Percentiles rank a stretch among this genome's conserved stretches.
phyloP scores from a whole-genome alignment of 192 early-diverging fungal species.

The Rhizophagus prolifer region DNA sequence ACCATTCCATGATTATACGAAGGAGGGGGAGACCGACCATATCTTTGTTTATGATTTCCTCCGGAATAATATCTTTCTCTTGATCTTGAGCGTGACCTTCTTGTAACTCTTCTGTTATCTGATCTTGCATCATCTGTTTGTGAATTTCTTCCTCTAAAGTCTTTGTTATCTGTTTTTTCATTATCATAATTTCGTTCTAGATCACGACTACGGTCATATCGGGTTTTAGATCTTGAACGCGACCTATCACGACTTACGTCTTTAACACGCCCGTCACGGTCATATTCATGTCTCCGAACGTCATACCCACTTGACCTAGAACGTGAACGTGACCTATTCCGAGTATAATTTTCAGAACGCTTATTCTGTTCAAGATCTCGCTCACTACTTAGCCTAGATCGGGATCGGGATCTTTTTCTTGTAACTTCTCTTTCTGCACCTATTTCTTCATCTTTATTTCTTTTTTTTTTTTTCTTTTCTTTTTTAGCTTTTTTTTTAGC shows the following conservation, averaged over 20 bases:
- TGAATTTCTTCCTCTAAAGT: too few relatives aligned
- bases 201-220: conserved; percentile 25
- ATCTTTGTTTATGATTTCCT: too few relatives aligned
- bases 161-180: too few relatives aligned
- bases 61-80: too few relatives aligned
- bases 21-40: too few relatives aligned
- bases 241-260: not conserved
- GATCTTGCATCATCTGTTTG: too few relatives aligned
- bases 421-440: conserved; percentile 28
- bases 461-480: conserved; percentile 30
- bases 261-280: conserved; percentile 26
- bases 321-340: not conserved
- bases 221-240: not conserved
- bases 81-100: too few relatives aligned
- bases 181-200: conserved; percentile 25
- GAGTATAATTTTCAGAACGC: conserved; percentile 27
- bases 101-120: too few relatives aligned
- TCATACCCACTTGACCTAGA: not conserved
- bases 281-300: conserved; percentile 33
- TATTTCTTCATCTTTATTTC: conserved; percentile 30
- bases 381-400: not conserved
- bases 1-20: too few relatives aligned
- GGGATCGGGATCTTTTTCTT: conserved; percentile 1
- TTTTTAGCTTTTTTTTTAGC: conserved; percentile 41
- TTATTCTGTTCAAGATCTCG: conserved; percentile 33